These are phyloP conservation scores for Candida andamanensis DNA, from an alignment of 805 yeast genomes.

Conservation along the genomic window DNA sequence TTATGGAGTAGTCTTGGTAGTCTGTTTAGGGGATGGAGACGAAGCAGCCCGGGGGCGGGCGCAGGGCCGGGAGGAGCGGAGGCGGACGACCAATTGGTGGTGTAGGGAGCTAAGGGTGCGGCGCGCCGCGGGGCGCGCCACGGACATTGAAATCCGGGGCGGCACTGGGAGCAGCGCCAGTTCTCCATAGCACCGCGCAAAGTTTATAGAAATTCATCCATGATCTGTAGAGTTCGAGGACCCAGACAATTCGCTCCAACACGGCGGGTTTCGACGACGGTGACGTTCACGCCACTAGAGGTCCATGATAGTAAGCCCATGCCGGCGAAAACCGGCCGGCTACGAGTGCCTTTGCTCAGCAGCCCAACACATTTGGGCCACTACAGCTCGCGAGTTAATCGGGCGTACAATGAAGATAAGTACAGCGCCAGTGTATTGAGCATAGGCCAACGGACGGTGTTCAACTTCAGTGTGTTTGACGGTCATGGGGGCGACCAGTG, in stretches of 20 bases:
- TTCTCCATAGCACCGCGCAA: slow-evolving; percentile 4
- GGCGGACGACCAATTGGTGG: too few relatives aligned
- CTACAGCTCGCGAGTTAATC: slow-evolving; percentile 65
- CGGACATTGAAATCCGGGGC: too few relatives aligned
- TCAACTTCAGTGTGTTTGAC: slow-evolving; percentile 77
- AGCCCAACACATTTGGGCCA: slow-evolving; percentile 81
- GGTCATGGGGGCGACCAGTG: slow-evolving; percentile 93
- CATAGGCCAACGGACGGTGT: slow-evolving; percentile 23
- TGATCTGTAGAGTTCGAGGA: background rate
- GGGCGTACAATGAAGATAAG: slow-evolving; percentile 78
- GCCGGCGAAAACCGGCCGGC: slow-evolving; percentile 18
- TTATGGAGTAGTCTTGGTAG: slow-evolving; percentile 18
- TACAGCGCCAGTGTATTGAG: slow-evolving; percentile 61
- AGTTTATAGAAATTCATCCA: background rate
- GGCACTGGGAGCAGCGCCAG: too few relatives aligned
- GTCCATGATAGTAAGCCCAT: background rate
- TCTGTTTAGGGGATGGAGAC: too few relatives aligned
- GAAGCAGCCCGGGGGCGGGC: too few relatives aligned
- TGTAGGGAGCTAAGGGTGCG: too few relatives aligned
- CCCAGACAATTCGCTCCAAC: background rate
- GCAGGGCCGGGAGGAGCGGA: too few relatives aligned
- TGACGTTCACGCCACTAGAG: slow-evolving; percentile 12
- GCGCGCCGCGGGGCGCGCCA: too few relatives aligned
- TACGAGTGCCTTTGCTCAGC: slow-evolving; percentile 52
- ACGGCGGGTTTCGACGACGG: slow-evolving; percentile 1